These are phyloP conservation scores for Phytophthora pseudosyringae DNA, from an alignment of 352 stramenopile species.

Conservation along the genomic window DNA sequence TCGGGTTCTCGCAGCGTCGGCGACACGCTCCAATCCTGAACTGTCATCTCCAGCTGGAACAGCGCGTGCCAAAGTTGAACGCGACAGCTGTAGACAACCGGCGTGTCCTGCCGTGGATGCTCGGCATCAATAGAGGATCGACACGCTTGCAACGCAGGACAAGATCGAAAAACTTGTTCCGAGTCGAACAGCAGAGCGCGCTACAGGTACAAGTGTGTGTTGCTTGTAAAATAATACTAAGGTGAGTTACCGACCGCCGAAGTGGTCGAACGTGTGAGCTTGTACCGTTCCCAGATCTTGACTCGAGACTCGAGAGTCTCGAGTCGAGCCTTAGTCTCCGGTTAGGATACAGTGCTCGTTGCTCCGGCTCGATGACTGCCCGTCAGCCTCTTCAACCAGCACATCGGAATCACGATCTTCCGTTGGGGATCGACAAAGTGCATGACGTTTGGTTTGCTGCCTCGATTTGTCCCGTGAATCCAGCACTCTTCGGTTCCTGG, in stretches of 20 bases:
- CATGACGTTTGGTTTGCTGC: slow-evolving; percentile 9
- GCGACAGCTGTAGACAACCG: slow-evolving; percentile 30
- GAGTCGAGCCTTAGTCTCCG: slow-evolving; percentile 3
- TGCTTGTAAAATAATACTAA: too few species aligned
- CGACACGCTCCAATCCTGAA: slow-evolving; percentile 27
- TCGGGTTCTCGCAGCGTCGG: slow-evolving; percentile 13
- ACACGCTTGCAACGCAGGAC: background rate
- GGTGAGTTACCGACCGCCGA: too few species aligned
- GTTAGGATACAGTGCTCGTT: slow-evolving; percentile 4
- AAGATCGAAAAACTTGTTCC: too few species aligned
- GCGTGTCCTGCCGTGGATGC: slow-evolving; percentile 14
- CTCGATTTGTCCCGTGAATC: slow-evolving; percentile 8
- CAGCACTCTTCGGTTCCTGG: background rate
- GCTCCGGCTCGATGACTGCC: slow-evolving; percentile 10
- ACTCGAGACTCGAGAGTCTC: background rate
- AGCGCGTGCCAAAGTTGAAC: slow-evolving; percentile 19
- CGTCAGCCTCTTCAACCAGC: slow-evolving; percentile 8
- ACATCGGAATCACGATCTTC: slow-evolving; percentile 29
- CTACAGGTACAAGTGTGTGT: too few species aligned
- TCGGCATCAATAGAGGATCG: background rate
- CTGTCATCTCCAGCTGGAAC: slow-evolving; percentile 26
- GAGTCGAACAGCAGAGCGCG: too few species aligned
- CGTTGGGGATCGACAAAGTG: slow-evolving; percentile 14
- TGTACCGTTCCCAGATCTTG: background rate
- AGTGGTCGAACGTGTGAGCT: too few species aligned